These are phyloP conservation scores for Plasmodium falciparum DNA, from an alignment of 169 alveolate species.

Conservation along the genomic window DNA sequence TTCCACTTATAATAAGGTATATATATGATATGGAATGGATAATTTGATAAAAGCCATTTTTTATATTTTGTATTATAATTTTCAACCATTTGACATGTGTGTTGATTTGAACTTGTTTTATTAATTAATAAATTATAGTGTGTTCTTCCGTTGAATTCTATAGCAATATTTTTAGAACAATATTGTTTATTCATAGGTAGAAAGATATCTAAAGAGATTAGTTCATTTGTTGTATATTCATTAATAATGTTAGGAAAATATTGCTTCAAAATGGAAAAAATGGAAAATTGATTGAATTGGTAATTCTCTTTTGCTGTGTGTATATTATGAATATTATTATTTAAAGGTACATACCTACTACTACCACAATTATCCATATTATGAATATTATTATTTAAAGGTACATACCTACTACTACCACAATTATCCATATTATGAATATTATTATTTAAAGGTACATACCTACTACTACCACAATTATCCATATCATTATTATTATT, in stretches of 20 bases:
- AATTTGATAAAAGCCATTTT: slow-evolving; percentile 36
- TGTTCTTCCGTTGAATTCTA: slow-evolving; percentile 72
- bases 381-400: too few species aligned
- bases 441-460: too few species aligned
- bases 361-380: too few species aligned
- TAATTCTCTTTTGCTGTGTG: slow-evolving; percentile 1
- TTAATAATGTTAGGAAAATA: slow-evolving; percentile 9
- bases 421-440: too few species aligned
- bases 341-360: too few species aligned
- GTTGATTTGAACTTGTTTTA: not conserved
- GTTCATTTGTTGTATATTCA: slow-evolving; percentile 41
- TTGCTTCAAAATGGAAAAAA: slow-evolving; percentile 28
- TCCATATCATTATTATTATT: too few species aligned
- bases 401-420: too few species aligned
- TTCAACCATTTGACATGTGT: slow-evolving; percentile 19
- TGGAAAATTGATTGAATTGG: slow-evolving; percentile 21
- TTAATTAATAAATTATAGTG: slow-evolving; percentile 43
- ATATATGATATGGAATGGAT: slow-evolving; percentile 15
- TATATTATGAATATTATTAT: too few species aligned
- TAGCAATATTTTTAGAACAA: slow-evolving; percentile 26
- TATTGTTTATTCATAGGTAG: not conserved
- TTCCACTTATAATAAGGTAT: slow-evolving; percentile 66
- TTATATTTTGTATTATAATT: slow-evolving; percentile 58
- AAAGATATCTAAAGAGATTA: slow-evolving; percentile 36
- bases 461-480: too few species aligned